These are phyloP conservation scores for Capsella bursapastoris DNA, from an alignment of 345 rosid genomes.

Conservation along the genomic window DNA sequence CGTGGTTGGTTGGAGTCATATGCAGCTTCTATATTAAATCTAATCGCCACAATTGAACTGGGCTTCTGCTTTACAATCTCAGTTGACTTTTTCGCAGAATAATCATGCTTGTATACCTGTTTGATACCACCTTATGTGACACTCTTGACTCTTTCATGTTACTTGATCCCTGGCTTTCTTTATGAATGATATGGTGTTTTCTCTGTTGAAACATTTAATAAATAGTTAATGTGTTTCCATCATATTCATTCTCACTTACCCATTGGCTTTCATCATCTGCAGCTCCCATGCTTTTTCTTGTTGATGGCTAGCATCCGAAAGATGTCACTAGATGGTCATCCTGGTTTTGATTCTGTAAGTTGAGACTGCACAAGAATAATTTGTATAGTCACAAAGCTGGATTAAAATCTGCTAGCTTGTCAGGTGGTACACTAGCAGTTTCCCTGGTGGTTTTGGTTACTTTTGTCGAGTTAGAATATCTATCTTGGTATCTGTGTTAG, in stretches of 20 bases:
- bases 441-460: background rate
- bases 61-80: background rate
- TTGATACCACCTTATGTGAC: background rate
- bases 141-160: background rate
- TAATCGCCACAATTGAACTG: background rate
- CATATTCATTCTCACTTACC: constrained; percentile 19
- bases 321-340: constrained; percentile 84
- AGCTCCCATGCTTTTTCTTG: constrained; percentile 86
- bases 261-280: constrained; percentile 33
- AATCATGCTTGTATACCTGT: constrained; percentile 20
- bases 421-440: constrained; percentile 13
- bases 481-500: no score
- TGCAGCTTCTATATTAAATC: background rate
- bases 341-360: constrained; percentile 90
- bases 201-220: background rate
- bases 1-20: background rate
- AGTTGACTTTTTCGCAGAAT: background rate
- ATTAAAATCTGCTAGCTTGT: background rate
- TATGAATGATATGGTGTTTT: background rate
- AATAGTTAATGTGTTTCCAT: background rate
- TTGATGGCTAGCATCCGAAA: constrained; percentile 79
- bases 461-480: no score
- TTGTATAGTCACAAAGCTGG: background rate
- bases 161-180: background rate
- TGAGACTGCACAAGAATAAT: constrained; percentile 16